Conservation (phyloP, 805 yeast genomes). For the Helenozyma baotianmanensis region DNA sequence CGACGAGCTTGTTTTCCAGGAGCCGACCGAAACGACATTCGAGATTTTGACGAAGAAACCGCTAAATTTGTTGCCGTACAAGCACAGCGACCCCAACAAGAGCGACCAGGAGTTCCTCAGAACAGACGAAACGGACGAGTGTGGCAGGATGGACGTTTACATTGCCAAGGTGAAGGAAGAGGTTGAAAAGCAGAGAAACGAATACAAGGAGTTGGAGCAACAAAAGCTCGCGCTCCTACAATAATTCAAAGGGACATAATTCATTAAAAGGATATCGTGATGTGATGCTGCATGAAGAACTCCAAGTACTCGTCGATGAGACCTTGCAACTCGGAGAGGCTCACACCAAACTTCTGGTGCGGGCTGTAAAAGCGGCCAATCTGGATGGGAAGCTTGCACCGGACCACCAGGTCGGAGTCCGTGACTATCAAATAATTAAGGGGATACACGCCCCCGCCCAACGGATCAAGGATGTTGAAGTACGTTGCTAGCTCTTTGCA, state of each 20-base stretch:
- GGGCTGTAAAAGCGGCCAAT: constrained; percentile 12
- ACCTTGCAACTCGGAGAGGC: constrained; percentile 6
- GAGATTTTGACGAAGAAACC: constrained; percentile 70
- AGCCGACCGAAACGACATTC: constrained; percentile 89
- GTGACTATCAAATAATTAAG: constrained; percentile 24
- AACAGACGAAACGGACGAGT: constrained; percentile 38
- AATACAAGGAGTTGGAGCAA: constrained; percentile 38
- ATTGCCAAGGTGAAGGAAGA: constrained; percentile 36
- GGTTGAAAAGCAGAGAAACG: constrained; percentile 36
- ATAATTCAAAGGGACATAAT: constrained; percentile 6
- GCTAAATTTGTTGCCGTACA: constrained; percentile 47
- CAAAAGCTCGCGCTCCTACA: constrained; percentile 37
- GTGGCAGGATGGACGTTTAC: constrained; percentile 37
- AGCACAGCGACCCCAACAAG: constrained; percentile 28
- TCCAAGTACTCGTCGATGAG: constrained; percentile 10
- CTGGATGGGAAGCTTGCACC: constrained; percentile 18
- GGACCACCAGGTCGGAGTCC: constrained; percentile 11
- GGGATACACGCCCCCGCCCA: constrained; percentile 36
- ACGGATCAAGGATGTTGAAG: constrained; percentile 27
- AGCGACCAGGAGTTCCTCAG: constrained; percentile 39
- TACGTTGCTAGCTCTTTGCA: constrained; percentile 21
- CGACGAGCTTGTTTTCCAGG: constrained; percentile 92
- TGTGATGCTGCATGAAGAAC: neutral
- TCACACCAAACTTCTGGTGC: constrained; percentile 21
- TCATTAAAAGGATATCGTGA: neutral